Conservation (phyloP, 2,329 filamentous ascomycete species). For the Bipolaris sorokiniana region DNA sequence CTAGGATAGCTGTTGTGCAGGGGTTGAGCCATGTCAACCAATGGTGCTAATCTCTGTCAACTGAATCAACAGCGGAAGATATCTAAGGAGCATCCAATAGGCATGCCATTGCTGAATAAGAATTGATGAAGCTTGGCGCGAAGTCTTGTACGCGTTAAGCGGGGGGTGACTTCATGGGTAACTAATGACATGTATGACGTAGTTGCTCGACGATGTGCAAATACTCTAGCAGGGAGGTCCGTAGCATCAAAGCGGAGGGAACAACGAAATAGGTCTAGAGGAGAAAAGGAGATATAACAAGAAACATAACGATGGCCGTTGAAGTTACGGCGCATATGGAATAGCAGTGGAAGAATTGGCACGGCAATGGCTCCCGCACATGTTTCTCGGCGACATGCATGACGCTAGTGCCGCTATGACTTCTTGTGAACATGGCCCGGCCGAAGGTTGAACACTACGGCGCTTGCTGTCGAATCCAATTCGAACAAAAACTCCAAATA, state of each 20-base stretch:
- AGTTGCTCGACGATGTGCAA: background rate
- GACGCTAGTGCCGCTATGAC: background rate
- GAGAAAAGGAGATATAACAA: background rate
- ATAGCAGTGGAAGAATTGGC: background rate
- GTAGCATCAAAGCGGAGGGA: background rate
- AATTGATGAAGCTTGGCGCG: background rate
- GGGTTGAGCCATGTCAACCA: constrained; percentile 1
- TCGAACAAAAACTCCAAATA: background rate
- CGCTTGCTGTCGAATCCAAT: background rate
- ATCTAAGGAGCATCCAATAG: background rate
- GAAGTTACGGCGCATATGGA: background rate
- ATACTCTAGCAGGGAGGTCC: background rate
- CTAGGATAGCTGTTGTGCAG: constrained; percentile 3
- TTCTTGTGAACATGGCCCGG: background rate
- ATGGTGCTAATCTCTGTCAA: background rate
- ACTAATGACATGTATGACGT: background rate
- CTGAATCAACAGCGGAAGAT: constrained; percentile 3
- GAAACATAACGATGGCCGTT: constrained; percentile 10
- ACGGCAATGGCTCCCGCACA: constrained; percentile 8
- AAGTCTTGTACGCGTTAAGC: background rate
- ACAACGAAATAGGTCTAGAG: background rate
- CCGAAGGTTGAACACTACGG: background rate
- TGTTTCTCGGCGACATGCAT: constrained; percentile 14
- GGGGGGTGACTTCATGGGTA: background rate
- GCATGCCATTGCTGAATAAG: constrained; percentile 7